phyloP scores from a whole-genome alignment of 345 rosid genomes.

The Populus deltoides region DNA sequence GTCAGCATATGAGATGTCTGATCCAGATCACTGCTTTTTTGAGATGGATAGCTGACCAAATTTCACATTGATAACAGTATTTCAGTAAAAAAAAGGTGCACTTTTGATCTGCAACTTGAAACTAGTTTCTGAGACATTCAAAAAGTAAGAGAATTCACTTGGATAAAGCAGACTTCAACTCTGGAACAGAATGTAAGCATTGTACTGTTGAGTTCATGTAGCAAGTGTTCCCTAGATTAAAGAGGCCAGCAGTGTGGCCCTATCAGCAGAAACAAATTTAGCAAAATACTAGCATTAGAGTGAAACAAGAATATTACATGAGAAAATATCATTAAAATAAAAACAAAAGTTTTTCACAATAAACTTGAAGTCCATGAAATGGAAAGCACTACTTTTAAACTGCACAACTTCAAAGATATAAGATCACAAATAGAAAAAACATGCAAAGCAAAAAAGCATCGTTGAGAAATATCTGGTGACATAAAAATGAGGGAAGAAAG shows the following conservation, averaged over 20 bases:
- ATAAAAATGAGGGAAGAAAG: background rate
- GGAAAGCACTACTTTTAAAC: background rate
- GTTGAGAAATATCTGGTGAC: background rate
- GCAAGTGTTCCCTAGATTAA: conserved; percentile 95
- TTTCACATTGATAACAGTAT: conserved; percentile 6
- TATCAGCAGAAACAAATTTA: conserved; percentile 29
- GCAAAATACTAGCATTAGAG: background rate
- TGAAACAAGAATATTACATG: background rate
- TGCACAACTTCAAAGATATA: background rate
- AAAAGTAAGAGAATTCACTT: conserved; percentile 38
- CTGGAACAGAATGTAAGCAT: conserved; percentile 97
- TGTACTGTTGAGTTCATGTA: conserved; percentile 97
- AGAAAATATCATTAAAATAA: background rate
- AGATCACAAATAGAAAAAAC: background rate
- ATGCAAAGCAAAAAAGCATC: background rate
- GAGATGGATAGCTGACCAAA: conserved; percentile 65
- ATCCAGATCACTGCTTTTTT: conserved; percentile 73
- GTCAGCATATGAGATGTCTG: conserved; percentile 93
- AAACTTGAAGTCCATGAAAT: background rate
- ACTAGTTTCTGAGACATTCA: background rate
- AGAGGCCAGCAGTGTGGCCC: conserved; percentile 95
- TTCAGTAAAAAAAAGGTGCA: conserved; percentile 7
- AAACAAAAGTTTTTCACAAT: background rate
- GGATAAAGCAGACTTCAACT: conserved; percentile 77
- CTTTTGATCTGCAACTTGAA: background rate